A percentile compares a stretch with the other conserved stretches of the same genome.
Evolutionary conservation across 495 filamentous ascomycete species (phyloP).

Genomic region (Darksidea phi): DNA sequence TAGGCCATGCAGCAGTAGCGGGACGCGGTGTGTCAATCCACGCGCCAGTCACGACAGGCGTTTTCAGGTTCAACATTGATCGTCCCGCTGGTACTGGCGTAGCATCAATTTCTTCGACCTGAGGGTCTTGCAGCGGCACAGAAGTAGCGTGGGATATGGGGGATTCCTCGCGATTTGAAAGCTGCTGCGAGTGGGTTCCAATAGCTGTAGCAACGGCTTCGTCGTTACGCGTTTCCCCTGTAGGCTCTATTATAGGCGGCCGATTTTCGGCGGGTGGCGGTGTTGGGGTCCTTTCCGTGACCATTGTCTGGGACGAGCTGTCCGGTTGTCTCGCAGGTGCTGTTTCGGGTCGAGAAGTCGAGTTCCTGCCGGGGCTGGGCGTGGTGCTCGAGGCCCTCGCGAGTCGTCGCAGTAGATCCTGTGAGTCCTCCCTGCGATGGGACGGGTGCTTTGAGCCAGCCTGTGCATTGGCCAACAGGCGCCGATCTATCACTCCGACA

Average conservation of each 20-base stretch:
- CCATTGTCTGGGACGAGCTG: not conserved
- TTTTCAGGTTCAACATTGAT: constrained; percentile 36
- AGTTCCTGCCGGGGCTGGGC: constrained; percentile 41
- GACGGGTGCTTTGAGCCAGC: constrained; percentile 29
- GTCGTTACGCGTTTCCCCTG: not conserved
- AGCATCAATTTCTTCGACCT: constrained; percentile 12
- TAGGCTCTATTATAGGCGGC: not conserved
- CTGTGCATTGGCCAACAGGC: constrained; percentile 33
- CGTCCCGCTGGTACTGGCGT: constrained; percentile 27
- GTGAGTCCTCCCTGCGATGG: constrained; percentile 56
- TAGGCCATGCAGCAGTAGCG: constrained; percentile 4
- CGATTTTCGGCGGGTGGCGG: not conserved
- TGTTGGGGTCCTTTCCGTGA: not conserved
- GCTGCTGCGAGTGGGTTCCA: not conserved
- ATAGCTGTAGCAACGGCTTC: not conserved
- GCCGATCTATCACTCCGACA: constrained; percentile 30
- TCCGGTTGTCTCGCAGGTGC: constrained; percentile 21
- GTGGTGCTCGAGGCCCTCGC: constrained; percentile 58
- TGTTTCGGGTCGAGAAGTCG: constrained; percentile 11
- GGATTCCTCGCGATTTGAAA: not conserved
- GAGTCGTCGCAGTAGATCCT: constrained; percentile 63
- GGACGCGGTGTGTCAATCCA: constrained; percentile 49
- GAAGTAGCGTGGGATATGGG: not conserved
- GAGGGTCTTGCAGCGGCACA: not conserved
- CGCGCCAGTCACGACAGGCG: constrained; percentile 49